Evolutionary conservation across 352 stramenopile species (phyloP), one percentile per base, ranked within the genome.

Genomic region (Globisporangium canariense): DNA sequence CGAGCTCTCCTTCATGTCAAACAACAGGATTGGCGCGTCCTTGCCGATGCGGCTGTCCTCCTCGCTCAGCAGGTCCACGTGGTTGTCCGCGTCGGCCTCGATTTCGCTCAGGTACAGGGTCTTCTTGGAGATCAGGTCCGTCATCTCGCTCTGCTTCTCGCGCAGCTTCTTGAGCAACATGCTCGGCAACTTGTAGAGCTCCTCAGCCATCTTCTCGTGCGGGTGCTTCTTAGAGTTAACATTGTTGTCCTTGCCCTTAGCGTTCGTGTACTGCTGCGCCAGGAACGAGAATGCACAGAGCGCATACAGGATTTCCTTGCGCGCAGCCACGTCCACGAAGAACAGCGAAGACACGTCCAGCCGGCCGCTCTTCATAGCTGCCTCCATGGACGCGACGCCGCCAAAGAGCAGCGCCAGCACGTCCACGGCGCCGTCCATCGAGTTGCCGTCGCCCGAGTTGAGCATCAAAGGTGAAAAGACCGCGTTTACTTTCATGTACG

Each of bases 231-330:
- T 67, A 11, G 61, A 62, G 13, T 45, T 28, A 30, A 32, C 58
- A 11, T 54, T 7, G 22, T n/a, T 68, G 4, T n/a, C 18, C 16
- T 22, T n/a, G 43, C 43, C 16, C 49, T 69, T 81, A 20, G 68
- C 65, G 32, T 62, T 64, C 34, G 64, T 73, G 62, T 83, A 74
- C 54, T 88, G 69, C 54, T 90, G 82, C 43, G 85, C 81, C 8
- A 90, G 71, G 61, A 82, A 93, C 47, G 85, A 93, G 57, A 93
- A 91, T n/a, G 85, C 81, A 71, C 85, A 92, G 22, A 93, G 64
- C 4, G 85, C 85, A 61, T 93, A 75, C n/a, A 93, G 55, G 25
- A 93, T 68, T 49, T 93, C 85, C 16, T 88, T 88, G 1, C 85
- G 78, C 59, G 76, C 76, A 1, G 75, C 67, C 22, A 83, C 64